Conservation (phyloP, 2,329 filamentous ascomycete species). For the Diaporthe capsici region DNA sequence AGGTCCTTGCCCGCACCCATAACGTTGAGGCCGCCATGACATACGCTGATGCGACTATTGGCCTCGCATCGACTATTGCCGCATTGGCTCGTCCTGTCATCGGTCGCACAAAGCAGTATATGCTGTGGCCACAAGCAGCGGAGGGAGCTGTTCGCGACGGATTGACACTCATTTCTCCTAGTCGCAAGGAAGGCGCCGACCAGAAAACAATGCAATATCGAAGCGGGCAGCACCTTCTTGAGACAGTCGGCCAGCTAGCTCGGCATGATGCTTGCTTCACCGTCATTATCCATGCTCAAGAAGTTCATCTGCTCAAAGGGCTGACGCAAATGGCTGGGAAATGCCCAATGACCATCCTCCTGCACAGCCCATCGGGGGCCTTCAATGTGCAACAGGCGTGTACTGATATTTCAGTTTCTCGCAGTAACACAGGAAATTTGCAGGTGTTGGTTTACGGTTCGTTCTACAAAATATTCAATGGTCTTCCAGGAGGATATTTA, state of each 20-base stretch:
- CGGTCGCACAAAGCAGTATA: background rate
- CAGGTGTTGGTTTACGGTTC: background rate
- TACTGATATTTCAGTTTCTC: background rate
- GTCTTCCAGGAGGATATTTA: background rate
- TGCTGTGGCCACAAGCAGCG: background rate
- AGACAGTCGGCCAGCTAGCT: background rate
- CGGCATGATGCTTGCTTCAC: background rate
- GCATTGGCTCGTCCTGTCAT: background rate
- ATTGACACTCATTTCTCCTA: background rate
- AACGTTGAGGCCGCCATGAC: conserved; percentile 3
- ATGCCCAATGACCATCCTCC: background rate
- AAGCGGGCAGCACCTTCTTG: background rate
- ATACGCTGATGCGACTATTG: background rate
- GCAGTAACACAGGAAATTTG: background rate
- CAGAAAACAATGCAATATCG: background rate
- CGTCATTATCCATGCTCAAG: background rate
- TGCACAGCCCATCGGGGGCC: background rate
- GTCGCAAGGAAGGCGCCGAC: background rate
- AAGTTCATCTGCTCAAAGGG: background rate
- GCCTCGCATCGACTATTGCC: background rate
- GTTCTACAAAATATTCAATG: background rate
- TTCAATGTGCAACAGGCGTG: background rate
- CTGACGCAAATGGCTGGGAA: background rate
- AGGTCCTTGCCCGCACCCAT: background rate
- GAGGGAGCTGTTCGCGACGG: background rate